Percentiles rank a stretch among this genome's conserved stretches.
Evolutionary conservation across 2,329 filamentous ascomycete species (phyloP).

Genomic region (Phialemoniopsis sp.): DNA sequence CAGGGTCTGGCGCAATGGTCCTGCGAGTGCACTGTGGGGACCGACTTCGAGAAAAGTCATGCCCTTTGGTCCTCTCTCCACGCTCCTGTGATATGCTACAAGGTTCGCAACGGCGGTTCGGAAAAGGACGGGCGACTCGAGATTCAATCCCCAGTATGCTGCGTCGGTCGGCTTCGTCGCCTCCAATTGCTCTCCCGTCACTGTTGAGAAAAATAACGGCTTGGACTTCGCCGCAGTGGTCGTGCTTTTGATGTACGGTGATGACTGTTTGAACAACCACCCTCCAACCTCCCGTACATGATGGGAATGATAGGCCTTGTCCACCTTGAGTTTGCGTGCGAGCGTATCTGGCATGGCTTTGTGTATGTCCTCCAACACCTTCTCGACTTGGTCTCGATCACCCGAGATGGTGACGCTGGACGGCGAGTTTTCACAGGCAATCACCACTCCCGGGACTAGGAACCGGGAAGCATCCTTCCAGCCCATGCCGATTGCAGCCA

Average conservation of each 20-base stretch:
- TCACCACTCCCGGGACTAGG: constrained; percentile 6
- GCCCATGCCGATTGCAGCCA: no score
- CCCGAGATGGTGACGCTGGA: constrained; percentile 18
- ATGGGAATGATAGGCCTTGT: constrained; percentile 37
- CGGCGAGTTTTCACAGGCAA: constrained; percentile 18
- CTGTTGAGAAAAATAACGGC: constrained; percentile 19
- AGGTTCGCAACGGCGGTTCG: constrained; percentile 5
- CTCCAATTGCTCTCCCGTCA: constrained; percentile 14
- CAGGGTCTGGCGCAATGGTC: no score
- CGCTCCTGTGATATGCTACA: no score
- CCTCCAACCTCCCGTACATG: constrained; percentile 30
- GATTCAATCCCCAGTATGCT: not conserved
- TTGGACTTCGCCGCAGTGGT: no score
- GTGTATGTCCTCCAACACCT: constrained; percentile 20
- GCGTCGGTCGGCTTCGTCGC: constrained; percentile 9
- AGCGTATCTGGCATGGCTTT: constrained; percentile 20
- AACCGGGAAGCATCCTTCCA: constrained; percentile 6
- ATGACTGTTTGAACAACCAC: constrained; percentile 3
- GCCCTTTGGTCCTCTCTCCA: no score
- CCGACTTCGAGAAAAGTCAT: no score
- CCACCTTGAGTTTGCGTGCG: constrained; percentile 28
- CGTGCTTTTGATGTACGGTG: no score
- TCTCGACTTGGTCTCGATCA: constrained; percentile 18
- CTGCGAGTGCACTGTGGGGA: no score
- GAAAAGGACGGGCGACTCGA: constrained; percentile 6